These are phyloP conservation scores for Aspergillus kassunensis DNA, from an alignment of 495 filamentous ascomycete genomes.

Conservation along the genomic window DNA sequence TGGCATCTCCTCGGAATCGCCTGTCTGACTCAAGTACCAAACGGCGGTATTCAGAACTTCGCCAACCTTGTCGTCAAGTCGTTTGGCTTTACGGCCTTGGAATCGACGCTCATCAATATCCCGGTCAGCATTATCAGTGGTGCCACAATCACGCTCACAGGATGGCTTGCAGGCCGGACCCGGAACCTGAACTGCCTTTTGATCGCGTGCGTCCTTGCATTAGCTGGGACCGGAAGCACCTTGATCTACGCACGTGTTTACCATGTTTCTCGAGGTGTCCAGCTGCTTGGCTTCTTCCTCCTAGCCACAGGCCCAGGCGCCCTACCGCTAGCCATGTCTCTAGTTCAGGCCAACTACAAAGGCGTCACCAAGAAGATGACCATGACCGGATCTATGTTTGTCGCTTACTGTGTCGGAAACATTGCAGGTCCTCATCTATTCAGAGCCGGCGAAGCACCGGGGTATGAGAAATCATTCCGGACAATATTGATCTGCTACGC, in stretches of 20 bases:
- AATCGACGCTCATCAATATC: constrained; percentile 41
- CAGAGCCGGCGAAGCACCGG: constrained; percentile 28
- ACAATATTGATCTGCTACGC: constrained; percentile 52
- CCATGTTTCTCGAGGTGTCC: constrained; percentile 43
- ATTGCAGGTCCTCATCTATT: constrained; percentile 42
- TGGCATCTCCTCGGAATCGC: constrained; percentile 60
- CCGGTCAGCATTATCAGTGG: constrained; percentile 41
- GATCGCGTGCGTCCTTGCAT: constrained; percentile 24
- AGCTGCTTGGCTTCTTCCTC: constrained; percentile 57
- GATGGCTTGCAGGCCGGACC: constrained; percentile 35
- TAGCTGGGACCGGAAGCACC: constrained; percentile 51
- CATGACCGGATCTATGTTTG: constrained; percentile 39
- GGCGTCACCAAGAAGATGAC: constrained; percentile 65
- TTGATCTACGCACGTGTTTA: constrained; percentile 56
- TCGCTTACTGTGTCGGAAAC: constrained; percentile 40
- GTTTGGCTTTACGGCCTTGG: constrained; percentile 40
- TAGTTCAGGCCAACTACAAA: constrained; percentile 57
- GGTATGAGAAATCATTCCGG: constrained; percentile 44
- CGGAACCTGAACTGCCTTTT: constrained; percentile 30
- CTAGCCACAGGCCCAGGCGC: constrained; percentile 50
- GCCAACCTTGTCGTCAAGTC: constrained; percentile 40
- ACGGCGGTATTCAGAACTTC: constrained; percentile 45
- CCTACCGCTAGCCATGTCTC: constrained; percentile 53
- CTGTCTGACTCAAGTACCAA: constrained; percentile 45
- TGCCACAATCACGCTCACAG: constrained; percentile 31